Base-by-base conservation (phyloP, 306 rosid genomes). In the Aeschynomene evenia region DNA sequence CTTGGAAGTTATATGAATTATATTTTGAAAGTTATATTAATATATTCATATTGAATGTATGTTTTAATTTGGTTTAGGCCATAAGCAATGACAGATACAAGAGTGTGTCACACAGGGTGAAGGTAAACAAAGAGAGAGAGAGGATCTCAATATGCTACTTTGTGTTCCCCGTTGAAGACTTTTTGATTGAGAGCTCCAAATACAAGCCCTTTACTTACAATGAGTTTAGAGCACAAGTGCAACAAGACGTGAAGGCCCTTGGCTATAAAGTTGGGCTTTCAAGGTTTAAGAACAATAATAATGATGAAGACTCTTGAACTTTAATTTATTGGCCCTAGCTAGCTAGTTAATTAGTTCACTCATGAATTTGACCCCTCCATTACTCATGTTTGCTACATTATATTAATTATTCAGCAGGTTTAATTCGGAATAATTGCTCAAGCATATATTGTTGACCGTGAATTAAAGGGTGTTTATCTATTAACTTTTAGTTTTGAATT, bases 181-280 rank as follows among this genome's bases (percentile, higher is more conserved):
- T 53, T 65, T 82, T 84, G 45, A 88, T 91, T 46, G 75, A 76
- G 42, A 90, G 90, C 77, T 79, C 86, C 19, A 81, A 84, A 15
- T 90, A 90, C 77, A 84, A 66, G 61, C 89, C 97, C 2, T 90
- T 90, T 29, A 90, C 87, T 6, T 88, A 88, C 71, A 68, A 52
- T 14, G 87, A 90, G 9, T 90, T 90, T 51, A 85, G 80, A 53
- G 84, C 75, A 5, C 88, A 86, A 57, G 90, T 83, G 24, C 90
- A 88, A 58, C 43, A 73, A 42, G 97, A 88, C 26, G 0, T 82
- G 42, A 91, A 86, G 62, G 18, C 71, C 24, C 3, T 72, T 9
- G 95, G 95, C 19, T 20, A 31, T 40, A 91, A 91, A 71, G 86
- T 91, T 71, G 95, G 97, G 5, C 90, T 91, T 29, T 36, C 85